Percentiles rank a stretch among this genome's conserved stretches.
Evolutionary conservation across 768 basidiomycete species (phyloP).

Genomic region (Mycena belliarum): DNA sequence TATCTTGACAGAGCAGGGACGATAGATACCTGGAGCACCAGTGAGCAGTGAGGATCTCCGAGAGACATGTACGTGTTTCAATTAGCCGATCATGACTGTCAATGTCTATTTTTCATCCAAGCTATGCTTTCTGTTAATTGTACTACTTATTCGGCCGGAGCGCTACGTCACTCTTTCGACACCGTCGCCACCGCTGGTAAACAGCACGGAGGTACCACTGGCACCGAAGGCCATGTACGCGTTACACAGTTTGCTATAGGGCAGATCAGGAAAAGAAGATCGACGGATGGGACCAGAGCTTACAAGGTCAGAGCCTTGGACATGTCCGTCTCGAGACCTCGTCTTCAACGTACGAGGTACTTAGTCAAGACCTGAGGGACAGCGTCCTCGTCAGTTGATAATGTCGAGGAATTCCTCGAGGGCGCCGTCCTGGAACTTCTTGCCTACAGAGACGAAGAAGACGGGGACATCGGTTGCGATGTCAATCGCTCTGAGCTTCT

Average conservation of each 20-base stretch:
- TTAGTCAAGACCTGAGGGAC: slow-evolving; percentile 60
- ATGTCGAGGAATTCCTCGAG: slow-evolving; percentile 51
- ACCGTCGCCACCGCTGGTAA: slow-evolving; percentile 45
- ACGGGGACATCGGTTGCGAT: slow-evolving; percentile 30
- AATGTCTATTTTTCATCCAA: too few species aligned
- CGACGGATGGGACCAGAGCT: not conserved
- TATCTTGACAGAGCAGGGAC: too few species aligned
- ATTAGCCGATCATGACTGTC: too few species aligned
- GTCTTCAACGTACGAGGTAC: slow-evolving; percentile 68
- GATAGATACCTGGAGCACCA: too few species aligned
- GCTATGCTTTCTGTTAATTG: too few species aligned
- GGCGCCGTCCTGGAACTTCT: slow-evolving; percentile 28
- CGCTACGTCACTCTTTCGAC: too few species aligned
- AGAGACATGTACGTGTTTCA: too few species aligned
- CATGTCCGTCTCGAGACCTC: slow-evolving; percentile 54
- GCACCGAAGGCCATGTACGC: slow-evolving; percentile 47
- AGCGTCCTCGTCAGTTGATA: slow-evolving; percentile 46
- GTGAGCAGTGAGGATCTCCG: too few species aligned
- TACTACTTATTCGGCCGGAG: too few species aligned
- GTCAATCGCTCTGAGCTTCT: slow-evolving; percentile 10
- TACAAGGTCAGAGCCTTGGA: slow-evolving; percentile 23
- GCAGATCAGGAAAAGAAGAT: not conserved
- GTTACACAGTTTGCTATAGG: slow-evolving; percentile 13
- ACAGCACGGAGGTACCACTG: slow-evolving; percentile 49
- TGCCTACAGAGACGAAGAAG: slow-evolving; percentile 35